Evolutionary conservation across 495 filamentous ascomycete genomes (phyloP), one percentile per base, ranked within the genome.

Genomic region (Annulohypoxylon maeteangense): DNA sequence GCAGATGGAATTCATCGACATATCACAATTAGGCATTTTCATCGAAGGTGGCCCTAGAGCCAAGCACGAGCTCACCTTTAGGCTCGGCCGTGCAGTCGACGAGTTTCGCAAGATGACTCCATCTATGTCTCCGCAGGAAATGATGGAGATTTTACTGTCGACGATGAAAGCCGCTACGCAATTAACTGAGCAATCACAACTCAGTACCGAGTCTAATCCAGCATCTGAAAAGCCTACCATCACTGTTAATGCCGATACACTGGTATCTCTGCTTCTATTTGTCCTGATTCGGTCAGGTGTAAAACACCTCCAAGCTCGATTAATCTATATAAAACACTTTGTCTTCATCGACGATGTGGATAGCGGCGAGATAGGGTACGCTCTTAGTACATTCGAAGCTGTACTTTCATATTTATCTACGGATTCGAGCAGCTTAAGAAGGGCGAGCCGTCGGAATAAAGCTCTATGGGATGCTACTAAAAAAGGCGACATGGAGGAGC

Each of bases 341-440:
- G 93, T 97, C 74, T 98, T 97, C 77, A 92, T 95, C 38, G 95
- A 98, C 68, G 96, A 98, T 83, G 94, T 98, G 11, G 96, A 99
- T 61, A 95, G 89, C 75, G 96, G 96, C 32, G 96, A 99, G 81
- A 91, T 94, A 83, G 96, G 96, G 23, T 99, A 99, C 81, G 93
- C 97, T 5, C 81, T 99, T 32, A 98, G 95, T 76, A 99, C 96
- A 0, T 92, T 97, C 54, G 96, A 99, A 80, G 96, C 93, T 0
- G 96, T 99, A 4, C 81, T 99, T 11, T 92, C 93, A 7, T 98
- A 99, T 79, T 87, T 99, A 16, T 87, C 90, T 20, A 89, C 89
- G 25, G 94, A 97, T 70, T 93, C 94, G 0, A 90, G 89, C 18
- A 91, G 88, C 20, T 79, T 99, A 36, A 87, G 93, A 62, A 90